Evolutionary conservation across 2,329 filamentous ascomycete genomes (phyloP).

Genomic region (Diaporthe citrichinensis): DNA sequence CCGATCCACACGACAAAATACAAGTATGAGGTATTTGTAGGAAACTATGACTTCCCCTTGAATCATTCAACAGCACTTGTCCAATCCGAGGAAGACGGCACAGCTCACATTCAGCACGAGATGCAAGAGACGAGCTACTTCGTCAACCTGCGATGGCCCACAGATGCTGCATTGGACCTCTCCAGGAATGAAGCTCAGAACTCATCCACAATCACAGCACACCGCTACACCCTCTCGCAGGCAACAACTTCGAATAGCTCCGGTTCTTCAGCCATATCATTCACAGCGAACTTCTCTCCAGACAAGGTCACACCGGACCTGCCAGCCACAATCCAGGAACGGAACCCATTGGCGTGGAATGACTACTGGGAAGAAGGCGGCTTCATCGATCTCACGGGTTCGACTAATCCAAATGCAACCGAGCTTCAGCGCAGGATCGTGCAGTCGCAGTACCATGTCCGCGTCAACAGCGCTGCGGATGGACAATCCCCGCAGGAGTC

Average conservation of each 20-base stretch:
- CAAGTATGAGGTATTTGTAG: constrained; percentile 61
- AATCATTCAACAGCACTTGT: constrained; percentile 55
- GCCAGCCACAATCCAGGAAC: background rate
- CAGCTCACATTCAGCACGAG: background rate
- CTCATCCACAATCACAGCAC: background rate
- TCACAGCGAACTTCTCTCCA: constrained; percentile 4
- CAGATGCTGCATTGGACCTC: background rate
- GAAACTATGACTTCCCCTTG: constrained; percentile 55
- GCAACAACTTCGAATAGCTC: background rate
- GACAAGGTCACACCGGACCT: background rate
- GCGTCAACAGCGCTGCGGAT: constrained; percentile 56
- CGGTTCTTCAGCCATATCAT: background rate
- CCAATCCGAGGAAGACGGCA: background rate
- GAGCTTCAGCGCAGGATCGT: constrained; percentile 61
- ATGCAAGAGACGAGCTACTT: constrained; percentile 19
- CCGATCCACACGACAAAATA: constrained; percentile 56
- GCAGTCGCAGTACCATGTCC: constrained; percentile 59
- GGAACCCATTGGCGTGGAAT: background rate
- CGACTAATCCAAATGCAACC: constrained; percentile 53
- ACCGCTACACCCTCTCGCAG: background rate
- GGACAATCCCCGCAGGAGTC: constrained; percentile 59
- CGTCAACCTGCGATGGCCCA: constrained; percentile 15
- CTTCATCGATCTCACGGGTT: constrained; percentile 36
- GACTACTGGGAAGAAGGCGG: constrained; percentile 7
- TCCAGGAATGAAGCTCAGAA: background rate